These are phyloP conservation scores for Pseudogymnoascus sp. DNA, from an alignment of 2,329 filamentous ascomycete species.

Conservation along the genomic window DNA sequence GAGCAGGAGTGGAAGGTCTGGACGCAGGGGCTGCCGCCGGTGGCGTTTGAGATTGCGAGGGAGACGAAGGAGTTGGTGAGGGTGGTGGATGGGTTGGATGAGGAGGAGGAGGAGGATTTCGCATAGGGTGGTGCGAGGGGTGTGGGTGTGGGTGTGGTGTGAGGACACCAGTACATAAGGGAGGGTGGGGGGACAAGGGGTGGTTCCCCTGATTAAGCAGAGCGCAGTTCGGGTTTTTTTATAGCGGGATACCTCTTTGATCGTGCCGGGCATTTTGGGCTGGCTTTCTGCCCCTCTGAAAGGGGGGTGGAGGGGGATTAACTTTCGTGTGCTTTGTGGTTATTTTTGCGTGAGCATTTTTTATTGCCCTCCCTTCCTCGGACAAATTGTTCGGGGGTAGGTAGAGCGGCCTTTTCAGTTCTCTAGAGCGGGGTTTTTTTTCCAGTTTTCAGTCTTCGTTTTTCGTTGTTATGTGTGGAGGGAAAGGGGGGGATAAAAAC, in stretches of 20 bases:
- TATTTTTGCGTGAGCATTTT: neutral
- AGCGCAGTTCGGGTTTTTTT: neutral
- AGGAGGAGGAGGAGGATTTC: neutral
- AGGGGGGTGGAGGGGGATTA: neutral
- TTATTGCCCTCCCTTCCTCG: neutral
- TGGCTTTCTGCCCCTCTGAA: neutral
- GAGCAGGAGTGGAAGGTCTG: conserved; percentile 52
- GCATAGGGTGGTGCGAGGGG: neutral
- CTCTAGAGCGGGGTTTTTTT: neutral
- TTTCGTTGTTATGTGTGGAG: neutral
- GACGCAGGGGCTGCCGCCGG: conserved; percentile 65
- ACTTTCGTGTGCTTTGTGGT: neutral
- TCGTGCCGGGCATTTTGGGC: conserved; percentile 3
- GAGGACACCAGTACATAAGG: neutral
- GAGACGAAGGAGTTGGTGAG: conserved; percentile 68
- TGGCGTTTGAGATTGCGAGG: conserved; percentile 79
- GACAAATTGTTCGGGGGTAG: too few relatives aligned
- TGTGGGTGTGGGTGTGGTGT: neutral
- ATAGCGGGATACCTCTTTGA: neutral
- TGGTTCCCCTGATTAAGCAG: neutral
- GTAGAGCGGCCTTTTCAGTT: neutral
- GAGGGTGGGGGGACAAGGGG: neutral
- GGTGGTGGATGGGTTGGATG: conserved; percentile 30
- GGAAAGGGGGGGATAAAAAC: neutral
- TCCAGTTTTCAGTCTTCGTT: neutral